Conservation (phyloP, 352 stramenopile species). For the Phytopythium ostracodes region DNA sequence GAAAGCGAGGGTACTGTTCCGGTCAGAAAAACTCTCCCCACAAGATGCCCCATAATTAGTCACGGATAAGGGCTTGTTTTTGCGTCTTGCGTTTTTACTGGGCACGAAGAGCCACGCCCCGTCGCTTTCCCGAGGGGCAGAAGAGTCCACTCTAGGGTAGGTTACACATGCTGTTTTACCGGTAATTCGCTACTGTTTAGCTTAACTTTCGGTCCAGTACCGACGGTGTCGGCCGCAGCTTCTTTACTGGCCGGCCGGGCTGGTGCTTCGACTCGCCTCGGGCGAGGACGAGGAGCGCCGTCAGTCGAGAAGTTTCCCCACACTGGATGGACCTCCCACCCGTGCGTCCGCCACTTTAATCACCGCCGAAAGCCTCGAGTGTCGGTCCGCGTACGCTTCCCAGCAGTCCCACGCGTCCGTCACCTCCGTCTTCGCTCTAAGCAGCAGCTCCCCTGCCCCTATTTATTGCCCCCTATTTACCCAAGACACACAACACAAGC, state of each 20-base stretch:
- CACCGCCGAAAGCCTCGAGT: background rate
- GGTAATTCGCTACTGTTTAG: background rate
- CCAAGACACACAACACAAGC: constrained; percentile 7
- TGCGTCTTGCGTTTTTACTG: constrained; percentile 4
- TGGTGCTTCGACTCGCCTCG: background rate
- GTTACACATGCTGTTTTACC: background rate
- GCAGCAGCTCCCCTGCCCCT: background rate
- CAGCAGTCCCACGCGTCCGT: background rate
- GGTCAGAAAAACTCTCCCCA: background rate
- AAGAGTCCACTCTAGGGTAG: background rate
- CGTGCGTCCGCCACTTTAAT: background rate
- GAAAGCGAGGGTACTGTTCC: background rate
- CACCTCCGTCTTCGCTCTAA: background rate
- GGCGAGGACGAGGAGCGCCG: background rate
- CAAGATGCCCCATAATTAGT: background rate
- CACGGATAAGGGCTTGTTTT: background rate
- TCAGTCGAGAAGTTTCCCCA: constrained; percentile 4
- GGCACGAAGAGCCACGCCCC: background rate
- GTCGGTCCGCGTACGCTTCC: no score
- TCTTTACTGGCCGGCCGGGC: background rate
- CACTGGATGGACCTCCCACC: constrained; percentile 4
- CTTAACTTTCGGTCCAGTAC: background rate
- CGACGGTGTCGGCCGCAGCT: background rate
- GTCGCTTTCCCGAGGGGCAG: background rate
- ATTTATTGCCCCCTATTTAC: constrained; percentile 9